Evolutionary conservation across 2,329 filamentous ascomycete species (phyloP).

Genomic region (Neofusicoccum kwambonambiense): DNA sequence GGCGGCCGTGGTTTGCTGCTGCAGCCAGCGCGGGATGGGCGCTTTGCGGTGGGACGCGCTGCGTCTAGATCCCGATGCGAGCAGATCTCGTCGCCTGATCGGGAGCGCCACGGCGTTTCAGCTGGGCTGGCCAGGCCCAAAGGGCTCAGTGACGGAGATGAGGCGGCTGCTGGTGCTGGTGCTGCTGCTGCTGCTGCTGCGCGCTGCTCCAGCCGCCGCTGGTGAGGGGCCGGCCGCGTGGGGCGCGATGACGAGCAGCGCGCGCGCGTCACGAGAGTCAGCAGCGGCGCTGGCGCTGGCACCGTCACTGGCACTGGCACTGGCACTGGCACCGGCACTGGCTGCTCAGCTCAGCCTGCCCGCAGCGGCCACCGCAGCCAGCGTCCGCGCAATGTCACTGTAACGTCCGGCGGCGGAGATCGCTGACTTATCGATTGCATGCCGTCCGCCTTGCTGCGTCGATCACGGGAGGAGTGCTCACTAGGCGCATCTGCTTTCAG

Average conservation of each 20-base stretch:
- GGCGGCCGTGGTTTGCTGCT: neutral
- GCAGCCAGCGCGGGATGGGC: neutral
- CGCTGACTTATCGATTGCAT: constrained; percentile 39
- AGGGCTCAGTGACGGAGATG: constrained; percentile 9
- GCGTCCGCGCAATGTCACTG: neutral
- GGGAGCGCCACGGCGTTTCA: constrained; percentile 19
- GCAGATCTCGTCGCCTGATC: constrained; percentile 18
- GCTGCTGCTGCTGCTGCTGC: neutral
- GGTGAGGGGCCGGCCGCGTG: neutral
- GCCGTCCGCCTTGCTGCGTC: constrained; percentile 32
- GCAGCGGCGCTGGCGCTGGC: no score
- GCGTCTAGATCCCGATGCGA: constrained; percentile 18
- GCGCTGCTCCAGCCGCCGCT: neutral
- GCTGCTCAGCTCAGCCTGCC: neutral
- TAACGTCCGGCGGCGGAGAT: constrained; percentile 22
- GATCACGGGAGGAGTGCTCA: constrained; percentile 30
- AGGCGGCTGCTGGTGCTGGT: neutral
- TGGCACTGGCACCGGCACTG: no score
- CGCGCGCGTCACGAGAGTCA: constrained; percentile 1
- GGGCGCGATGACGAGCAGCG: constrained; percentile 10
- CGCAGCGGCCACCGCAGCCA: neutral
- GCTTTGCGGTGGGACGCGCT: neutral
- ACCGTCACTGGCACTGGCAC: no score
- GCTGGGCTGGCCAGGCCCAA: constrained; percentile 11
- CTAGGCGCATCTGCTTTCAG: constrained; percentile 10